Conservation (phyloP, 2,329 filamentous ascomycete genomes). For the Colletotrichum costaricense region DNA sequence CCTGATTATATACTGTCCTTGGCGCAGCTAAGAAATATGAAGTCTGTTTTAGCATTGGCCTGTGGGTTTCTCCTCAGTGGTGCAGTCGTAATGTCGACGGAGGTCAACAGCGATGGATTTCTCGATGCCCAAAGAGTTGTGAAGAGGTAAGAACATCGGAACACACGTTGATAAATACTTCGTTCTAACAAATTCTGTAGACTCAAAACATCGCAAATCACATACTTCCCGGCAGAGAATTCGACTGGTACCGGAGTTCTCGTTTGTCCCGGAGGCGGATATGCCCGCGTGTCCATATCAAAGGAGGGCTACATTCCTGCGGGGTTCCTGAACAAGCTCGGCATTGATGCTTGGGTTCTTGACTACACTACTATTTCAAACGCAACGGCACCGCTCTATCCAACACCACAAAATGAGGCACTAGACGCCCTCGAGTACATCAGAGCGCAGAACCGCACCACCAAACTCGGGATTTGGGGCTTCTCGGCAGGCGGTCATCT, state of each 20-base stretch:
- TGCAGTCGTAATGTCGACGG: background rate
- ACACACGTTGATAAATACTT: background rate
- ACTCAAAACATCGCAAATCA: conserved; percentile 23
- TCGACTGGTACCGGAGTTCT: conserved; percentile 35
- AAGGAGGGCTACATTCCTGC: conserved; percentile 36
- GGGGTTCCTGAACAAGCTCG: conserved; percentile 31
- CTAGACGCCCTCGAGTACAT: conserved; percentile 37
- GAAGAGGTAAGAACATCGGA: conserved; percentile 7
- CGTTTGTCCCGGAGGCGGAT: conserved; percentile 37
- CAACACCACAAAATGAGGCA: conserved; percentile 35
- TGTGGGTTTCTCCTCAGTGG: background rate
- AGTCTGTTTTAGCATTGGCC: background rate
- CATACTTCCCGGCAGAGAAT: conserved; percentile 24
- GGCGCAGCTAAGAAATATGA: background rate
- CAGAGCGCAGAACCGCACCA: conserved; percentile 30
- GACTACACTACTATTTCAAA: conserved; percentile 36
- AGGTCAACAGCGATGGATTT: background rate
- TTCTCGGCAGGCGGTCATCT: conserved; percentile 41
- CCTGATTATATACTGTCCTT: background rate
- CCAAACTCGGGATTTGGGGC: conserved; percentile 40
- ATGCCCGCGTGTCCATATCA: conserved; percentile 31
- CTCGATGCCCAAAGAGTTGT: background rate
- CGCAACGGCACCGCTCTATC: conserved; percentile 36
- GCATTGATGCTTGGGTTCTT: conserved; percentile 39
- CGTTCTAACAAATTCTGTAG: conserved; percentile 2